Evolutionary conservation across 768 basidiomycete genomes (phyloP), one percentile per base, ranked within the genome.

Genomic region (Nidularia pulvinata): DNA sequence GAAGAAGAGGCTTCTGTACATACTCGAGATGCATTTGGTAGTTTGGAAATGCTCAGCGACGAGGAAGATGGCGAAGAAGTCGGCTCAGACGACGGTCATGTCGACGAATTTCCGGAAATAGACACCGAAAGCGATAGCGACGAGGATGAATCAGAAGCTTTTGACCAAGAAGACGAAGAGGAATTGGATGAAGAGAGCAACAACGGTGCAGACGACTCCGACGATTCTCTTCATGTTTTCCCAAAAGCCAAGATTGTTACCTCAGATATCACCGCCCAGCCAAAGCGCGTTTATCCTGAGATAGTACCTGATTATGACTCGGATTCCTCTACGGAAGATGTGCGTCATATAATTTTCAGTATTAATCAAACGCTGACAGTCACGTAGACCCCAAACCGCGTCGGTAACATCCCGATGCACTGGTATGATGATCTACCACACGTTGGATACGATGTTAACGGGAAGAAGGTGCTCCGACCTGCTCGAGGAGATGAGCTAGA

Each of bases 341-440:
- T 93, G 66, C 59, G 90, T 70, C 46, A 49, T 51, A 33, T 36
- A 35, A 39, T 49, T 56, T 44, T 43, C 48, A 46, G 36, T 53
- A 51, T 19, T 54, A 57, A 22, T 54, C 46, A 25, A 44, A 50
- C 33, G 51, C 55, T 59, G 57, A 52, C 25, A 36, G n/a, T 45
- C 50, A 35, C 53, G 51, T 59, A 98, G 95, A 83, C 86, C 51
- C 91, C 91, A n/a, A 98, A 97, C 66, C 92, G 95, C 55, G 85
- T 97, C 60, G 97, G 97, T 50, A 82, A 96, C 70, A 77, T 99
- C 56, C 97, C 97, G 46, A 89, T 90, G 81, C 95, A 99, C 64
- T 99, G 96, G 95, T 99, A 99, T 69, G 97, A 98, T 67, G 95
- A 98, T 76, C 77, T 99, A 60, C 97, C 97, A n/a, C 97, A 99